phyloP scores from a whole-genome alignment of 768 basidiomycete species.

The Kockovaella imperatae region DNA sequence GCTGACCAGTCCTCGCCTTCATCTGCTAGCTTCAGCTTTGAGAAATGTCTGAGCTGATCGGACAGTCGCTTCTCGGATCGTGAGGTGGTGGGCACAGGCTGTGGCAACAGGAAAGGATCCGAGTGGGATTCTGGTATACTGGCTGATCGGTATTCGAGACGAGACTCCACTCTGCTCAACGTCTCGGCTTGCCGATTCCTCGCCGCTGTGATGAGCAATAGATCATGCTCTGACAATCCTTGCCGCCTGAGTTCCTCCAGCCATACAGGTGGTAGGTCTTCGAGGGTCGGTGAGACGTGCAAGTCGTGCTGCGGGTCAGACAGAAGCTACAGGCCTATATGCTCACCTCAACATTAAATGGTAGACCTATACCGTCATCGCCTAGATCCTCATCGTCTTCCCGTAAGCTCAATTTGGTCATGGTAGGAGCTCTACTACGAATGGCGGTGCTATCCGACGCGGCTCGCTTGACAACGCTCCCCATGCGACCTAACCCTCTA shows the following conservation, averaged over 20 bases:
- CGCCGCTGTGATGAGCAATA: conserved; percentile 25
- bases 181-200: background rate
- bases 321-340: background rate
- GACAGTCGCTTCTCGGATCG: background rate
- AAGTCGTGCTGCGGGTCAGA: conserved; percentile 27
- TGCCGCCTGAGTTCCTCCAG: conserved; percentile 16
- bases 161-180: background rate
- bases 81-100: background rate
- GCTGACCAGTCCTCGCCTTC: conserved; percentile 8
- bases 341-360: conserved; percentile 31
- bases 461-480: conserved; percentile 26
- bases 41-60: conserved; percentile 4
- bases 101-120: background rate
- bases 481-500: conserved; percentile 25
- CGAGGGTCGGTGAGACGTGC: conserved; percentile 27
- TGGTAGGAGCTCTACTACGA: background rate
- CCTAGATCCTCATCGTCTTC: conserved; percentile 12
- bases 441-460: background rate
- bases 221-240: conserved; percentile 26
- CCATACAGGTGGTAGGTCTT: conserved; percentile 26
- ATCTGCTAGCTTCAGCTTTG: background rate
- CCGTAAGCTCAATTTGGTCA: background rate
- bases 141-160: background rate
- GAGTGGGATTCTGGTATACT: background rate
- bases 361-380: conserved; percentile 25